A percentile compares a stretch with the other conserved stretches of the same genome.
phyloP scores from a whole-genome alignment of 768 basidiomycete genomes.

The Hortiboletus flavorubellus region DNA sequence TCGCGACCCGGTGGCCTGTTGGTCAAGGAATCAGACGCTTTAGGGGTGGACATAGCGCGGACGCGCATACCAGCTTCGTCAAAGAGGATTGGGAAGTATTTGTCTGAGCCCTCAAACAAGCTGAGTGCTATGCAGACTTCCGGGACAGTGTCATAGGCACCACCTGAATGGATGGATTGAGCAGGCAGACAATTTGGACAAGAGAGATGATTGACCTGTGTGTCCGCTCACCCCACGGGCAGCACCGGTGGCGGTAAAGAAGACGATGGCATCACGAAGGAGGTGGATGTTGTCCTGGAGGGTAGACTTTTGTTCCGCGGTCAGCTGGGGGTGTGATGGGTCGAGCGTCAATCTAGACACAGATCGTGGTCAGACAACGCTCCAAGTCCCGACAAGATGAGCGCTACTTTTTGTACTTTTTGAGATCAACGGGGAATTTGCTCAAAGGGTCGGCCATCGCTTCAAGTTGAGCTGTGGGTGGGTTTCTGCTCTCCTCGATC shows the following conservation, averaged over 20 bases:
- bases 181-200: background rate
- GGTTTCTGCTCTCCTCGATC: background rate
- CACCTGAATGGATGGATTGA: constrained; percentile 37
- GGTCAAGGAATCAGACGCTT: background rate
- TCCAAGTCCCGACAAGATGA: background rate
- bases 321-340: constrained; percentile 59
- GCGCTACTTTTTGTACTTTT: constrained; percentile 65
- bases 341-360: constrained; percentile 65
- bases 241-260: constrained; percentile 83
- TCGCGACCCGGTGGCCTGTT: constrained; percentile 84
- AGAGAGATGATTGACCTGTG: constrained; percentile 46
- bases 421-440: constrained; percentile 76
- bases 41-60: background rate
- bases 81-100: constrained; percentile 67
- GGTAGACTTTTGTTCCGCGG: constrained; percentile 54
- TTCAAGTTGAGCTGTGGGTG: constrained; percentile 3
- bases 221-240: constrained; percentile 87
- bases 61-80: constrained; percentile 72
- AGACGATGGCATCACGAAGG: constrained; percentile 78
- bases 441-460: constrained; percentile 40
- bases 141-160: constrained; percentile 75
- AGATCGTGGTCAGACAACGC: constrained; percentile 5
- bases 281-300: constrained; percentile 73
- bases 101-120: constrained; percentile 61
- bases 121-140: constrained; percentile 79